Evolutionary conservation across 768 basidiomycete species (phyloP).

Genomic region (Collybia sordida): DNA sequence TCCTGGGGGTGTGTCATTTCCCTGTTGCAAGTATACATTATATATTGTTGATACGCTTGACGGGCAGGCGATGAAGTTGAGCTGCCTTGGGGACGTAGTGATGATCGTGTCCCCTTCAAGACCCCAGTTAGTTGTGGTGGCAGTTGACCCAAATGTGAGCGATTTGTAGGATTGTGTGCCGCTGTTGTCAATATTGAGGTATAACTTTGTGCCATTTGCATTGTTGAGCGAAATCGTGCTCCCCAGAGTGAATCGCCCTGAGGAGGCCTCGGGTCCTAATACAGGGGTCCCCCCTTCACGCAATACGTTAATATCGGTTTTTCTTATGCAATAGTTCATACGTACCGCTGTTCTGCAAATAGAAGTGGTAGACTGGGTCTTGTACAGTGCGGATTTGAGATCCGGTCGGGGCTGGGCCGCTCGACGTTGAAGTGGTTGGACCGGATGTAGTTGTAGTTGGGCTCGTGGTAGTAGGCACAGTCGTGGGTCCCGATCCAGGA

Average conservation of each 20-base stretch:
- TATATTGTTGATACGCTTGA: conserved; percentile 40
- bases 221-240: conserved; percentile 45
- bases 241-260: conserved; percentile 50
- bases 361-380: conserved; percentile 56
- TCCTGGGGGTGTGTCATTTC: conserved; percentile 45
- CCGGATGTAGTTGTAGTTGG: conserved; percentile 21
- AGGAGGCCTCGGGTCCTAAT: conserved; percentile 51
- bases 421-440: conserved; percentile 26
- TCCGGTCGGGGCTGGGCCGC: conserved; percentile 36
- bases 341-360: conserved; percentile 50
- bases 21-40: conserved; percentile 48
- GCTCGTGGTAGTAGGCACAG: conserved; percentile 26
- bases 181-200: conserved; percentile 45
- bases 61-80: conserved; percentile 55
- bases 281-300: conserved; percentile 42
- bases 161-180: conserved; percentile 48
- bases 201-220: conserved; percentile 40
- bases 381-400: conserved; percentile 54
- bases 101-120: conserved; percentile 63
- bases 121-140: conserved; percentile 53
- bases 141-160: conserved; percentile 42
- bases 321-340: background rate
- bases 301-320: background rate
- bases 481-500: conserved; percentile 32
- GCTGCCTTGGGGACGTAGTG: conserved; percentile 47